phyloP scores from a whole-genome alignment of 257 asterid genomes.

The Solanum virginianum region DNA sequence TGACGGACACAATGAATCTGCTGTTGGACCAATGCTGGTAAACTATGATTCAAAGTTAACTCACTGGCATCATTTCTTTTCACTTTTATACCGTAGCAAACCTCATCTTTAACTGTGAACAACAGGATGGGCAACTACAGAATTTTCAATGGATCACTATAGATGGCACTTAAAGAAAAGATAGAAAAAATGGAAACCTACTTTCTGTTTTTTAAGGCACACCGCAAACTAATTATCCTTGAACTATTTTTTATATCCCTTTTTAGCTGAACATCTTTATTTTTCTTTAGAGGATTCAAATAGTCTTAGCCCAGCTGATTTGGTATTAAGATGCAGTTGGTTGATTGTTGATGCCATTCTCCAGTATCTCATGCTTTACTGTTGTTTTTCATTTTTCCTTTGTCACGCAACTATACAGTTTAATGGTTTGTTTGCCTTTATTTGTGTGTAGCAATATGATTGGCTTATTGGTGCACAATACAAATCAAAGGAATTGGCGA shows the following conservation, averaged over 20 bases:
- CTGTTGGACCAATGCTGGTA: constrained; percentile 93
- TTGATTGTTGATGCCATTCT: neutral
- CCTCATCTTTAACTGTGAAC: neutral
- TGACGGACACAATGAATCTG: constrained; percentile 82
- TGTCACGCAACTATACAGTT: neutral
- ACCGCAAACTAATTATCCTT: neutral
- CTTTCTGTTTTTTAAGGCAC: neutral
- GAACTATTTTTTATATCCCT: neutral
- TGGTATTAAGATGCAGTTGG: neutral
- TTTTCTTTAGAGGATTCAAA: neutral
- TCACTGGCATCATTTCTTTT: neutral
- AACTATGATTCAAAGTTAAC: constrained; percentile 8
- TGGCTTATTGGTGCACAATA: constrained; percentile 96
- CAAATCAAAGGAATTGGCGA: constrained; percentile 80
- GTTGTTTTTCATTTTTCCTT: neutral
- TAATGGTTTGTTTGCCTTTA: neutral
- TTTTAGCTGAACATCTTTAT: neutral
- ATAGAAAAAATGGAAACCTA: neutral
- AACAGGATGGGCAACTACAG: neutral
- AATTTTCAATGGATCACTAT: neutral
- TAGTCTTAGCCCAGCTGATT: neutral
- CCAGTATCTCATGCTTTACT: neutral
- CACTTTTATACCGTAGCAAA: neutral
- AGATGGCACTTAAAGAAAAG: neutral
- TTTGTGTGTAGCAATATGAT: constrained; percentile 74